These are phyloP conservation scores for Mortierella antarctica DNA, from an alignment of 192 early-diverging fungal genomes.

Conservation along the genomic window DNA sequence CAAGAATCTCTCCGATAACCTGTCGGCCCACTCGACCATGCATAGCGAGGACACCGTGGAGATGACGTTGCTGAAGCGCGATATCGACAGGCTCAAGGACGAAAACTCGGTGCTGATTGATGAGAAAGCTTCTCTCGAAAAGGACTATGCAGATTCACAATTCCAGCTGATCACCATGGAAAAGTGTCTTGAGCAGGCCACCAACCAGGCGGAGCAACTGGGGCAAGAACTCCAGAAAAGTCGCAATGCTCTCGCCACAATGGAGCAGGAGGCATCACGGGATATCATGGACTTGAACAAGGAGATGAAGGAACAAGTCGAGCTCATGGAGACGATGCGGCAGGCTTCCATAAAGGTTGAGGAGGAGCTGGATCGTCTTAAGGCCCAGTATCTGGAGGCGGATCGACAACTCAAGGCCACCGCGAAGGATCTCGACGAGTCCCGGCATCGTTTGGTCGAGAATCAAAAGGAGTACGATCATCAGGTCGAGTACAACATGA, in stretches of 20 bases:
- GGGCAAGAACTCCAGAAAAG: slow-evolving; percentile 32
- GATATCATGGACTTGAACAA: slow-evolving; percentile 21
- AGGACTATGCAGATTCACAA: slow-evolving; percentile 33
- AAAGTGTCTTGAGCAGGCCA: slow-evolving; percentile 44
- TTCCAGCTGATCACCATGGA: slow-evolving; percentile 48
- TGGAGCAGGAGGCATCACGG: slow-evolving; percentile 32
- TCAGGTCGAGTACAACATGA: slow-evolving; percentile 47
- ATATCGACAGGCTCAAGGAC: slow-evolving; percentile 42
- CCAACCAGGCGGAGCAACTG: slow-evolving; percentile 34
- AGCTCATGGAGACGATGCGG: slow-evolving; percentile 36
- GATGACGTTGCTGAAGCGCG: slow-evolving; percentile 42
- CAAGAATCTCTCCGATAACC: slow-evolving; percentile 42
- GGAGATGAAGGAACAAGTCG: slow-evolving; percentile 37
- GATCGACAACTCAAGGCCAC: slow-evolving; percentile 31
- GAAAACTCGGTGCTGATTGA: slow-evolving; percentile 36
- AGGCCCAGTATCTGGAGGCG: slow-evolving; percentile 4
- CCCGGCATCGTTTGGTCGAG: slow-evolving; percentile 31
- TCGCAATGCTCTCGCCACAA: slow-evolving; percentile 4
- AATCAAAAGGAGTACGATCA: slow-evolving; percentile 49
- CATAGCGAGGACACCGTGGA: slow-evolving; percentile 44
- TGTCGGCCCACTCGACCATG: slow-evolving; percentile 41
- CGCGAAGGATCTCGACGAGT: slow-evolving; percentile 22
- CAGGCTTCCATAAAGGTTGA: slow-evolving; percentile 23
- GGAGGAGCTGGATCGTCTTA: slow-evolving; percentile 10
- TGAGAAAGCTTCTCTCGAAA: slow-evolving; percentile 24